Percentiles rank a stretch among this genome's conserved stretches.
Conservation (phyloP, 1,284 basidiomycete genomes). For the Ceratobasidium sp. region DNA sequence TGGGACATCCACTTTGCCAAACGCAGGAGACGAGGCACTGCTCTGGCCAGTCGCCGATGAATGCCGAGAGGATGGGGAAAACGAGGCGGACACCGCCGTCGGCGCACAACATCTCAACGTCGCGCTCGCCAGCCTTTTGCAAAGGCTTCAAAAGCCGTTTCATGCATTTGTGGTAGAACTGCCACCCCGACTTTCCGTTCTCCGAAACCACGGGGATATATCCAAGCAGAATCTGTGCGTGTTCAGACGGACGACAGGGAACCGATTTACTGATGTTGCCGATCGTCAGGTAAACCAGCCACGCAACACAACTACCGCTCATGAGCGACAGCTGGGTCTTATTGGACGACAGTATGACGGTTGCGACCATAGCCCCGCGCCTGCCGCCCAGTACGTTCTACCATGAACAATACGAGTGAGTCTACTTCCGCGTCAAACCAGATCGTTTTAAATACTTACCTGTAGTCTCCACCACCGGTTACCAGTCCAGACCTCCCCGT, state of each 20-base stretch:
- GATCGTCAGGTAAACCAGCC: slow-evolving; percentile 27
- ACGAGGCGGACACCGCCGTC: slow-evolving; percentile 36
- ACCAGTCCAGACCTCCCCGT: slow-evolving; percentile 28
- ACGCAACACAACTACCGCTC: not conserved
- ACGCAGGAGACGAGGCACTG: slow-evolving; percentile 41
- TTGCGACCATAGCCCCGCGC: not conserved
- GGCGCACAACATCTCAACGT: slow-evolving; percentile 38
- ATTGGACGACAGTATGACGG: not conserved
- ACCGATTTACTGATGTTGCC: slow-evolving; percentile 38
- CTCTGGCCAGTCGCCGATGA: slow-evolving; percentile 44
- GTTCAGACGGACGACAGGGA: not conserved
- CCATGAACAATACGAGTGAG: not conserved
- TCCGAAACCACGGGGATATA: slow-evolving; percentile 34
- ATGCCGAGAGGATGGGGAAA: slow-evolving; percentile 42
- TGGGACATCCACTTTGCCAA: too few species aligned
- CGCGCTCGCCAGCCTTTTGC: too few species aligned
- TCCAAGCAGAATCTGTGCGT: slow-evolving; percentile 30
- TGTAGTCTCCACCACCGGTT: slow-evolving; percentile 38
- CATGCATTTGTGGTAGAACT: slow-evolving; percentile 43
- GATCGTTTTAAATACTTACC: slow-evolving; percentile 2
- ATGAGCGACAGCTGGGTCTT: slow-evolving; percentile 1
- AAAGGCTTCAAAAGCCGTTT: too few species aligned
- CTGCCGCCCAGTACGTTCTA: slow-evolving; percentile 23
- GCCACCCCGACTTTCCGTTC: slow-evolving; percentile 6
- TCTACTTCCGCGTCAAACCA: too few species aligned